A percentile compares a stretch with the other conserved stretches of the same genome.
These are phyloP conservation scores for Circinella minor DNA, from an alignment of 371 early-diverging fungal species.

Conservation along the genomic window DNA sequence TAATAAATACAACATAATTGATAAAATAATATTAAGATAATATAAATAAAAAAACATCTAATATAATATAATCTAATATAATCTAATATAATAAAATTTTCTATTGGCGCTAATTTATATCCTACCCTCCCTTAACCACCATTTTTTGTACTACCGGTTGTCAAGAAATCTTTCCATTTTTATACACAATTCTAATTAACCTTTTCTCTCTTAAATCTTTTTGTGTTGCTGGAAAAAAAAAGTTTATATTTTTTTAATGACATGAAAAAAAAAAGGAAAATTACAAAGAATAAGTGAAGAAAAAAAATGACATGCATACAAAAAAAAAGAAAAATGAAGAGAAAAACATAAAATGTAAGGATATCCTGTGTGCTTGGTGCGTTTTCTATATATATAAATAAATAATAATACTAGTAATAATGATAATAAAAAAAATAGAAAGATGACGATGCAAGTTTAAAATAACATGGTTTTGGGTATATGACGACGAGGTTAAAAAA, in stretches of 20 bases:
- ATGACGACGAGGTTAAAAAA: constrained; percentile 5
- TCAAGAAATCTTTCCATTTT: constrained; percentile 4
- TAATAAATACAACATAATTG: constrained; percentile 9
- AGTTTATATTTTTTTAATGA: background rate
- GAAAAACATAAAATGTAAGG: background rate
- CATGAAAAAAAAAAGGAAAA: background rate
- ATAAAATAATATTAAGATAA: background rate
- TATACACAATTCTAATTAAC: background rate
- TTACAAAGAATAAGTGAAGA: background rate
- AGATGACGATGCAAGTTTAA: background rate
- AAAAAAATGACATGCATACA: background rate
- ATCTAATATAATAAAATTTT: background rate
- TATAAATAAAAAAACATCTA: background rate
- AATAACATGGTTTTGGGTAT: background rate
- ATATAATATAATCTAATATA: no score
- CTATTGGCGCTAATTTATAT: background rate
- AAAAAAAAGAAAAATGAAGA: background rate
- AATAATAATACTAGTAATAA: background rate
- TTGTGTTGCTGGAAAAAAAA: background rate
- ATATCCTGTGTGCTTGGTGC: background rate
- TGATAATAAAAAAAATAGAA: no score
- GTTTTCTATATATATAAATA: background rate
- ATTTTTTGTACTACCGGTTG: constrained; percentile 6
- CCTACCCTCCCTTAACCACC: background rate
- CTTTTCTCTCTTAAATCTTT: no score